Percentiles rank a stretch among this genome's conserved stretches.
phyloP scores from a whole-genome alignment of 169 alveolate species.

The Eimeria nieschulzi region DNA sequence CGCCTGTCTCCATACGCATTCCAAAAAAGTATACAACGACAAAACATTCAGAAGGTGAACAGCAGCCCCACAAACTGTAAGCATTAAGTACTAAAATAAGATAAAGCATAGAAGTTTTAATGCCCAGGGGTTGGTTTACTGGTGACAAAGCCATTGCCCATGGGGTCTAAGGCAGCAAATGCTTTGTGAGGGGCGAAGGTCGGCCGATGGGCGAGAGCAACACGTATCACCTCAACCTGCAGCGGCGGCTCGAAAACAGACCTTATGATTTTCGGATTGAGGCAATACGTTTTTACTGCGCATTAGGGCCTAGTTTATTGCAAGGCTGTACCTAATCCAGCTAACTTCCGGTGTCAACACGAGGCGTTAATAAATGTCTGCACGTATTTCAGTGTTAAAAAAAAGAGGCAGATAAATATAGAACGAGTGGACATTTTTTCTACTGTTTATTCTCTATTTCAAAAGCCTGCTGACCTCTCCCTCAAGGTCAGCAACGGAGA shows the following conservation, averaged over 20 bases:
- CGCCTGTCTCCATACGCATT: conserved; percentile 37
- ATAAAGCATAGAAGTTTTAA: no score
- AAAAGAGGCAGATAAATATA: no score
- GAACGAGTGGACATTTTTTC: no score
- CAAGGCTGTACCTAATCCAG: no score
- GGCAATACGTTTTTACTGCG: no score
- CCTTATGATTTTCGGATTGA: not conserved
- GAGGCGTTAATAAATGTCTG: no score
- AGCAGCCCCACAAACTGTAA: no score
- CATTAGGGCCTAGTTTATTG: no score
- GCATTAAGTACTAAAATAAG: no score
- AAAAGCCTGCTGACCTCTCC: conserved; percentile 23
- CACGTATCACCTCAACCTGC: conserved; percentile 65
- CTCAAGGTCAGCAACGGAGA: conserved; percentile 51
- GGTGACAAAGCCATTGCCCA: conserved; percentile 58
- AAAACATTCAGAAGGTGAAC: not conserved
- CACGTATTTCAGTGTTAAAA: no score
- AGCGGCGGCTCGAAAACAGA: conserved; percentile 19
- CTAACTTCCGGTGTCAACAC: no score
- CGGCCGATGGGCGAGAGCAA: conserved; percentile 60
- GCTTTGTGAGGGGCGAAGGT: conserved; percentile 55
- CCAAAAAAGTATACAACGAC: not conserved
- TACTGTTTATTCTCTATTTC: no score
- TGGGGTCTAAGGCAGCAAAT: conserved; percentile 36
- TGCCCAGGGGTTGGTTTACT: conserved; percentile 6